A percentile compares a stretch with the other conserved stretches of the same genome.
Evolutionary conservation across 768 basidiomycete genomes (phyloP).

Genomic region (Cystoderma amianthinum): DNA sequence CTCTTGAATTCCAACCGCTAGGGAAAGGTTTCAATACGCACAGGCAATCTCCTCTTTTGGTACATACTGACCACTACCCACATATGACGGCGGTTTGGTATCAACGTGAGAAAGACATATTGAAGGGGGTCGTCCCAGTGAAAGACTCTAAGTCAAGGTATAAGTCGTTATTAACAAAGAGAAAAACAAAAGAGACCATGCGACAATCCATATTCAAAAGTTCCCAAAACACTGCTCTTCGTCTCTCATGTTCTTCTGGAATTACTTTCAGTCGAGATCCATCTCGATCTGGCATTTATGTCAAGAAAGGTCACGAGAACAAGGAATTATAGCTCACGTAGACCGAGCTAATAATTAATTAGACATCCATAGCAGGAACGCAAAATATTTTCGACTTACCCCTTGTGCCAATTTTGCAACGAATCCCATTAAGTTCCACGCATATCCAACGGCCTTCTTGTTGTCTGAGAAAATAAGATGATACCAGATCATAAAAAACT

Average conservation of each 20-base stretch:
- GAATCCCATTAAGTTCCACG: slow-evolving; percentile 74
- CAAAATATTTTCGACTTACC: slow-evolving; percentile 39
- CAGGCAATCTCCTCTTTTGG: slow-evolving; percentile 44
- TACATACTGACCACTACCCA: slow-evolving; percentile 38
- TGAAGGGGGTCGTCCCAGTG: slow-evolving; percentile 67
- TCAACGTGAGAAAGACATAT: slow-evolving; percentile 62
- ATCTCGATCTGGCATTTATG: slow-evolving; percentile 50
- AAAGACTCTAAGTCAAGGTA: slow-evolving; percentile 53
- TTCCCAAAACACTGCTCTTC: slow-evolving; percentile 69
- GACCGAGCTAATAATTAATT: slow-evolving; percentile 42
- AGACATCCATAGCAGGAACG: neutral
- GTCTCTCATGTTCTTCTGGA: slow-evolving; percentile 67
- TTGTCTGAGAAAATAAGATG: slow-evolving; percentile 70
- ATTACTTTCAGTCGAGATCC: slow-evolving; percentile 55
- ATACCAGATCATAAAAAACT: slow-evolving; percentile 71
- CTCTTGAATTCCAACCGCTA: slow-evolving; percentile 11
- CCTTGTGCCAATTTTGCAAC: slow-evolving; percentile 68
- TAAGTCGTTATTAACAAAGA: too few relatives aligned
- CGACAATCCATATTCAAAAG: slow-evolving; percentile 66
- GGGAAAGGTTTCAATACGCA: slow-evolving; percentile 22
- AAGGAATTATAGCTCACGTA: slow-evolving; percentile 39
- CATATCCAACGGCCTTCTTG: slow-evolving; percentile 64
- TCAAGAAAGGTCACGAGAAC: too few relatives aligned
- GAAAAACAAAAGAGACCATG: slow-evolving; percentile 37
- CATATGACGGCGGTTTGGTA: slow-evolving; percentile 44